These are phyloP conservation scores for Aleurites moluccanus DNA, from an alignment of 441 rosid species.

Conservation along the genomic window DNA sequence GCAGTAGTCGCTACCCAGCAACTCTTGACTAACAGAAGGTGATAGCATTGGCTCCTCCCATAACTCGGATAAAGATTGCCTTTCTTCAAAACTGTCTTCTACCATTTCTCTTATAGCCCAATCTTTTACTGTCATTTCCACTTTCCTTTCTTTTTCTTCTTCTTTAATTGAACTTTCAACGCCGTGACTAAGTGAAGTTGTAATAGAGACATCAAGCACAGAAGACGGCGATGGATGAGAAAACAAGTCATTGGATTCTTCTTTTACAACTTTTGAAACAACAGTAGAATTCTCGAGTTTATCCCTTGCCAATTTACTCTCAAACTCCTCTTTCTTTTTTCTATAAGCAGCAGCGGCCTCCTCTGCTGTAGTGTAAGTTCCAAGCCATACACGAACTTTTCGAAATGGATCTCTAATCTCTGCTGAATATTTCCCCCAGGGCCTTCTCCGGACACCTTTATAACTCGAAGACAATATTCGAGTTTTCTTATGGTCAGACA, in stretches of 20 bases:
- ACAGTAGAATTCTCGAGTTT: slow-evolving; percentile 16
- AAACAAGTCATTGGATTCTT: slow-evolving; percentile 22
- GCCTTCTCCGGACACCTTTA: slow-evolving; percentile 47
- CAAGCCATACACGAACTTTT: slow-evolving; percentile 41
- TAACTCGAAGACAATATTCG: slow-evolving; percentile 24
- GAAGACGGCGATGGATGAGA: slow-evolving; percentile 45
- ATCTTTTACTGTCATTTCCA: background rate
- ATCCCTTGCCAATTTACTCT: slow-evolving; percentile 16
- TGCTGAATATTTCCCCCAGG: slow-evolving; percentile 45
- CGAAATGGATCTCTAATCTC: slow-evolving; percentile 47
- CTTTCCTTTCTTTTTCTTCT: background rate
- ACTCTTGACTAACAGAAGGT: slow-evolving; percentile 19
- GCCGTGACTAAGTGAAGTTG: slow-evolving; percentile 16
- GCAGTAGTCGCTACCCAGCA: slow-evolving; percentile 15
- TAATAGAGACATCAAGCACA: slow-evolving; percentile 39
- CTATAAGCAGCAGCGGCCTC: slow-evolving; percentile 50
- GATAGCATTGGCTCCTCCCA: slow-evolving; percentile 22
- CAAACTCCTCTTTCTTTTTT: slow-evolving; percentile 45
- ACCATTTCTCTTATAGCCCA: background rate
- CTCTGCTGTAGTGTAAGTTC: slow-evolving; percentile 38
- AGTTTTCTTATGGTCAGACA: slow-evolving; percentile 10
- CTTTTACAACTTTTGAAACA: background rate
- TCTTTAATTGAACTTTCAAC: slow-evolving; percentile 14
- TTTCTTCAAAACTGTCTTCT: slow-evolving; percentile 15
- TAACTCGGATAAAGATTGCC: slow-evolving; percentile 19